Evolutionary conservation across 805 yeast species (phyloP), one percentile per base, ranked within the genome.

Genomic region (Kockiozyma suomiensis): DNA sequence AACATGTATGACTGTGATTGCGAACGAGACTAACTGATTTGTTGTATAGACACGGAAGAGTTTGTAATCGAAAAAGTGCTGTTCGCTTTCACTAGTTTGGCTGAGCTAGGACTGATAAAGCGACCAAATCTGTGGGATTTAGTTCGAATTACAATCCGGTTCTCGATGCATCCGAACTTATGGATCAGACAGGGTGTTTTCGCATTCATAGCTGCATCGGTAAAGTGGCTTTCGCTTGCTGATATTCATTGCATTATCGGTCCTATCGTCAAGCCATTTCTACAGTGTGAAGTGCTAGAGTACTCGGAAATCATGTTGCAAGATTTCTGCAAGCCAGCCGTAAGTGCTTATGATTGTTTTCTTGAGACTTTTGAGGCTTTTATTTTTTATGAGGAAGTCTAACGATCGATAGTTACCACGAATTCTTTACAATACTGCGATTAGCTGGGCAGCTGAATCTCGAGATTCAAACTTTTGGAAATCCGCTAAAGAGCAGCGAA

Each of bases 391-490:
- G 17, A 1, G 2, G 6, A n/a, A 21, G 10, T 30, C n/a, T n/a
- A 25, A 17, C 19, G 12, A 12, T 21, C 17, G n/a, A 5, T 40
- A 58, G 61, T 69, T 91, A 1, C 76, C 90, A 0, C 78, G 87
- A 65, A 78, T 84, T 0, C 85, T 87, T 0, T 90, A 82, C 69
- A 85, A 82, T 51, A 70, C 85, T 54, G 80, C 86, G 0, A 78
- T 85, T 50, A 77, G 79, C 1, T 93, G 98, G 97, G 86, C 89
- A 0, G 65, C 82, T 23, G 81, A 82, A 59, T 82, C 87, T 1
- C 80, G 79, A 7, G 83, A 84, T 43, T 83, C 96, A 0, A 73
- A 86, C n/a, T 92, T 93, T 69, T 92, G 97, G 97, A 82, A 85
- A 78, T 62, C 60, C 2, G 68, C 66, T 21, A 50, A 25, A 32